Percentiles rank a stretch among this genome's conserved stretches.
Evolutionary conservation across 2,329 filamentous ascomycete genomes (phyloP).

Genomic region (Pyrenochaeta sp.): DNA sequence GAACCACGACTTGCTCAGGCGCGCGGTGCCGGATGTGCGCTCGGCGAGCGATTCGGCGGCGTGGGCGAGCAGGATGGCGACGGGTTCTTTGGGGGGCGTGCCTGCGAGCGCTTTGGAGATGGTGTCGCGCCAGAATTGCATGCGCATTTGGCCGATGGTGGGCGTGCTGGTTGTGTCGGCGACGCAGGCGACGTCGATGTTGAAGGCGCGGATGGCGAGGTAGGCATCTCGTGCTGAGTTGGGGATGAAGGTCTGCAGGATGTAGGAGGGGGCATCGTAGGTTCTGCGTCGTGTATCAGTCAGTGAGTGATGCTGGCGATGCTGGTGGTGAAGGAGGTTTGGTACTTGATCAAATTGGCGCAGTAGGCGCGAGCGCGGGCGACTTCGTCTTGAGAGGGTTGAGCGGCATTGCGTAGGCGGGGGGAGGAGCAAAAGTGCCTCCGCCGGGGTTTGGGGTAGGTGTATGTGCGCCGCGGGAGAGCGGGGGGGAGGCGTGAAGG

Average conservation of each 20-base stretch:
- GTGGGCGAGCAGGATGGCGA: slow-evolving; percentile 81
- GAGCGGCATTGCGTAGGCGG: slow-evolving; percentile 26
- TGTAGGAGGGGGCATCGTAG: slow-evolving; percentile 87
- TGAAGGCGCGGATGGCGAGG: slow-evolving; percentile 88
- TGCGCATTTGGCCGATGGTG: slow-evolving; percentile 85
- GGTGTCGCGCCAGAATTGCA: slow-evolving; percentile 94
- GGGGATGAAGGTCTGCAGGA: slow-evolving; percentile 86
- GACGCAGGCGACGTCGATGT: slow-evolving; percentile 88
- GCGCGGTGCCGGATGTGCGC: slow-evolving; percentile 56
- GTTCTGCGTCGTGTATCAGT: too few relatives aligned
- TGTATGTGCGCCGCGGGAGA: slow-evolving; percentile 23
- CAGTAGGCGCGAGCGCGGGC: slow-evolving; percentile 65
- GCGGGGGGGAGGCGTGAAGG: slow-evolving; percentile 26
- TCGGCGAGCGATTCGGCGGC: slow-evolving; percentile 67
- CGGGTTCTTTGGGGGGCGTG: slow-evolving; percentile 85
- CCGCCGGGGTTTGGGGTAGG: slow-evolving; percentile 6
- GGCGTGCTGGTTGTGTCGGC: slow-evolving; percentile 88
- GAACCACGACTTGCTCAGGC: slow-evolving; percentile 64
- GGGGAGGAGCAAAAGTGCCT: slow-evolving; percentile 33
- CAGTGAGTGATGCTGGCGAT: too few relatives aligned
- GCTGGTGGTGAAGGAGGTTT: too few relatives aligned
- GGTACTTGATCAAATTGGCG: slow-evolving; percentile 63
- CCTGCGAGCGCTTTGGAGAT: slow-evolving; percentile 79
- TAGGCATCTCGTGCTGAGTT: slow-evolving; percentile 79
- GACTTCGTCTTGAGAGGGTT: slow-evolving; percentile 56